Evolutionary conservation across 768 basidiomycete genomes (phyloP), one percentile per base, ranked within the genome.

Genomic region (Lactarius trivialis): DNA sequence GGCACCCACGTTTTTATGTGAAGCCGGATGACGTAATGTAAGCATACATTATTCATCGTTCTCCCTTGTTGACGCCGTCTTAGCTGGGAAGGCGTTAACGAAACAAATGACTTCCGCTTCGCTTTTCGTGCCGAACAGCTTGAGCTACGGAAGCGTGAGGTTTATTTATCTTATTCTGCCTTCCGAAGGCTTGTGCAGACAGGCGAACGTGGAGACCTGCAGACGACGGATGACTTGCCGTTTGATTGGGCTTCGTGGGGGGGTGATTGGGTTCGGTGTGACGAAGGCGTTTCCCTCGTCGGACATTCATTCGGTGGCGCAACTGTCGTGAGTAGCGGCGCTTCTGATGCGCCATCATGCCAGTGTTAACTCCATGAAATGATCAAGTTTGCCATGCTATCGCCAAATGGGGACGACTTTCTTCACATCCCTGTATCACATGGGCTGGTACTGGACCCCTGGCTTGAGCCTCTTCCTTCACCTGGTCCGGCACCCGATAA

Each of bases 401-500:
- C 85, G 26, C 77, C 80, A 1, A 58, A 62, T 4, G 70, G 71
- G 30, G 72, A 71, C 3, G 54, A 49, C 15, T 75, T 79, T 60
- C 50, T 69, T 14, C 70, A 68, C 2, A 76, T 92, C 58, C 85
- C 85, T 0, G 73, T 89, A 55, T 72, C 75, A 7, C 80, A 81
- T 52, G 82, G 80, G 9, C 70, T 93, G 24, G 76, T 87, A 24
- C 79, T 91, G 19, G 92, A 94, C 73, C 92, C 92, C 21, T 93
- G 92, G 91, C 73, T 93, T 8, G 89, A 93, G 60, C 89, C 91
- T 19, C 69, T 91, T 26, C 79, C 85, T 7, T 71, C 77, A 41
- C 88, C 83, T 33, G 85, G 83, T 4, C 85, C 76, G 0, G 60
- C 56, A 1, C 76, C 72, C 19, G 49, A 64, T 49, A 48, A 58